Conservation (phyloP, 2,329 filamentous ascomycete genomes). For the Fusarium subglutinans region DNA sequence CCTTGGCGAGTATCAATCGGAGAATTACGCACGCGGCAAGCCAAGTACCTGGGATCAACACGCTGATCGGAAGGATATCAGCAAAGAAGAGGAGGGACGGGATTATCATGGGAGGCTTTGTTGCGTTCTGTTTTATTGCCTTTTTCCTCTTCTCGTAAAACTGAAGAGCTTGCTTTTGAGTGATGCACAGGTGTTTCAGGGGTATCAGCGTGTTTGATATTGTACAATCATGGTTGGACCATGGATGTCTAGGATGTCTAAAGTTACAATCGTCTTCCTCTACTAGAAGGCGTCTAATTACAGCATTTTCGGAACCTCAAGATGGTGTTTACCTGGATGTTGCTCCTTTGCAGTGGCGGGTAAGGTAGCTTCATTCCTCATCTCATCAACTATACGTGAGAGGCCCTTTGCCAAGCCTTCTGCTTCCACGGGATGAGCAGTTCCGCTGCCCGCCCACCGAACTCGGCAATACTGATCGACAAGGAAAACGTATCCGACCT, state of each 20-base stretch:
- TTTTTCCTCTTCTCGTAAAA: constrained; percentile 78
- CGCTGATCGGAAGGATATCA: constrained; percentile 89
- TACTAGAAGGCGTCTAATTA: constrained; percentile 34
- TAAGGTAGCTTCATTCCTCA: constrained; percentile 50
- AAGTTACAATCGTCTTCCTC: constrained; percentile 36
- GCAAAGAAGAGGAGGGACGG: constrained; percentile 95
- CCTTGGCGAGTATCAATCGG: constrained; percentile 85
- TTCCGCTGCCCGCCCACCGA: constrained; percentile 89
- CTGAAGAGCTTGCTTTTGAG: constrained; percentile 15
- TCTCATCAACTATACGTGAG: constrained; percentile 69
- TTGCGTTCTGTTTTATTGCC: constrained; percentile 89
- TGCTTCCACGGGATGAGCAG: constrained; percentile 71
- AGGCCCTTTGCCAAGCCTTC: constrained; percentile 73
- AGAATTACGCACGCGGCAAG: constrained; percentile 89
- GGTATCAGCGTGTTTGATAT: constrained; percentile 50
- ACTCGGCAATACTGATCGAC: constrained; percentile 89
- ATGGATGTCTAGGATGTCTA: constrained; percentile 38
- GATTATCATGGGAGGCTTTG: constrained; percentile 89
- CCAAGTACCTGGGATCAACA: constrained; percentile 92
- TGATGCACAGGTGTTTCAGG: constrained; percentile 49
- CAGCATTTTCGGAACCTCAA: constrained; percentile 41
- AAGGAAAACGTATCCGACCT: constrained; percentile 93
- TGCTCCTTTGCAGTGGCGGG: constrained; percentile 49
- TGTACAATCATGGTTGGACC: constrained; percentile 46
- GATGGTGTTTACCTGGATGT: constrained; percentile 45